phyloP scores from a whole-genome alignment of 192 early-diverging fungal genomes.

The Radiomyces spectabilis region DNA sequence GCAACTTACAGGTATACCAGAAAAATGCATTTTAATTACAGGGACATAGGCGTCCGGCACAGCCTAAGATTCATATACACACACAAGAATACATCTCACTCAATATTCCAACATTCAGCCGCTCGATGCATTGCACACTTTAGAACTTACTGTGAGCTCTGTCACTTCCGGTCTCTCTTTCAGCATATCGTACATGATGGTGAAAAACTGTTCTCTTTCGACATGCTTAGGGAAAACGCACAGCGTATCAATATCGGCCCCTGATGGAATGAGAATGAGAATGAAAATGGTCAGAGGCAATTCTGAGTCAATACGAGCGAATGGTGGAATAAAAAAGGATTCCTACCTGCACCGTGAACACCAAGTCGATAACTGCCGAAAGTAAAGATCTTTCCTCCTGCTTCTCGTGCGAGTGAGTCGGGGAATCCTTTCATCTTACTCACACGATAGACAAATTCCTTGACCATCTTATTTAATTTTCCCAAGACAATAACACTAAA shows the following conservation, averaged over 20 bases:
- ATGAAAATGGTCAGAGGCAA: background rate
- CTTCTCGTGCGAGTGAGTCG: slow-evolving; percentile 77
- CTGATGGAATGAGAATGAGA: slow-evolving; percentile 25
- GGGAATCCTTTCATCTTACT: slow-evolving; percentile 61
- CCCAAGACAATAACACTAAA: slow-evolving; percentile 81
- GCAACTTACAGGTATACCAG: slow-evolving; percentile 69
- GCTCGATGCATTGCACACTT: too few species aligned
- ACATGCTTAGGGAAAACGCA: slow-evolving; percentile 92
- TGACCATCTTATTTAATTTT: slow-evolving; percentile 80
- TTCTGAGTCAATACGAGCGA: background rate
- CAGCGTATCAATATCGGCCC: slow-evolving; percentile 97
- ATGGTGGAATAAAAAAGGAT: background rate
- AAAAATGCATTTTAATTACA: slow-evolving; percentile 91
- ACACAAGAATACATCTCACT: background rate
- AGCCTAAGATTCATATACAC: slow-evolving; percentile 26
- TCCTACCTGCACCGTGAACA: slow-evolving; percentile 81
- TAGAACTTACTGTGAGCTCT: slow-evolving; percentile 59
- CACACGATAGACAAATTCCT: slow-evolving; percentile 86
- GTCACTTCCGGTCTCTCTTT: slow-evolving; percentile 76
- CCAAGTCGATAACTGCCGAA: slow-evolving; percentile 96
- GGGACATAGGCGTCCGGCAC: slow-evolving; percentile 92
- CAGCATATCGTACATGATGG: slow-evolving; percentile 79
- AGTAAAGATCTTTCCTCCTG: slow-evolving; percentile 94
- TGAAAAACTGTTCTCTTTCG: slow-evolving; percentile 88
- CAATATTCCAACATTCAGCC: background rate